Evolutionary conservation across 129 eudicot genomes (phyloP), one percentile per base, ranked within the genome.

Genomic region (Ambrosia artemisiifolia): DNA sequence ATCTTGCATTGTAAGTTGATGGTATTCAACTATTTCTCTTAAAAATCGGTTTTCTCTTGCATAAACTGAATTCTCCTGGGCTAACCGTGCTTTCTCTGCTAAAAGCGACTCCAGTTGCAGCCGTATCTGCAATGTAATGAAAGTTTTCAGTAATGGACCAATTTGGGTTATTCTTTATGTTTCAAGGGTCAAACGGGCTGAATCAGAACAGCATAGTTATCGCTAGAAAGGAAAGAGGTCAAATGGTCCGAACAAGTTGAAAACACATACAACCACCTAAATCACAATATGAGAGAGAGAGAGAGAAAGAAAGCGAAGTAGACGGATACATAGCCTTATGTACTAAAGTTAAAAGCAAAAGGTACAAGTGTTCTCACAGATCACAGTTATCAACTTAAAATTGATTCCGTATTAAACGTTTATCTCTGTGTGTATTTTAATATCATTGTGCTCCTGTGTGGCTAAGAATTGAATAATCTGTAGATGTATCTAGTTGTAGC

Each of bases 1-100:
- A 71, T 93, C 98, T 72, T 93, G 98, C 96, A 93, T 93, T 35
- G 95, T 93, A 4, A 93, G 90, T 79, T 90, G 96, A 75, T 87
- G 96, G 74, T 93, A 93, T 69, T 90, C 96, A 16, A 93, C 96
- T 40, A 90, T 84, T 65, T 93, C 96, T 83, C 96, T 86, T 36
- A 93, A 61, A 75, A 93, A 93, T 7, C 98, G 95, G 60, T 87
- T 93, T 80, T 93, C 96, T 17, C 98, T 78, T 14, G 96, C 90
- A 17, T 74, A 83, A 7, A 89, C 88, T 2, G 96, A 88, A 60
- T 90, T 93, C 86, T 93, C 96, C 69, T 93, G 96, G 11, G 95
- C 96, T 33, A 93, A 77, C 36, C 98, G 86, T 36, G 98, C 90
- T 78, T 93, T 93, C 87, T 93, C 98, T 16, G 98, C 95, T 65